Conservation (phyloP, 2,329 filamentous ascomycete genomes). For the Fusarium austroafricanum region DNA sequence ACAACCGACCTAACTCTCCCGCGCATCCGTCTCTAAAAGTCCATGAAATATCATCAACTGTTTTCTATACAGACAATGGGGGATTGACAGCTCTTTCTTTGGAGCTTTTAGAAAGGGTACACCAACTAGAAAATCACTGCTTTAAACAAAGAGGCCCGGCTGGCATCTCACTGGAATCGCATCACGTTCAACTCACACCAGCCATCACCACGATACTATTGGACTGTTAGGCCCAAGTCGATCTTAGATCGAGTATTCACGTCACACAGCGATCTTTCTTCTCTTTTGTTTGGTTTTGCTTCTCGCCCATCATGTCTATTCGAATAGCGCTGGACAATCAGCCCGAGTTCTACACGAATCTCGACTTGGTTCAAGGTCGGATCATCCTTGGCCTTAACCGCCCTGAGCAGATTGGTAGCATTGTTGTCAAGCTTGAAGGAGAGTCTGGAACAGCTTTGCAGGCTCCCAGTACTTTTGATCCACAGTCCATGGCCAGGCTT, state of each 20-base stretch:
- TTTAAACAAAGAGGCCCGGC: background rate
- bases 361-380: slow-evolving; percentile 76
- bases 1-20: slow-evolving; percentile 23
- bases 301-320: slow-evolving; percentile 68
- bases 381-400: slow-evolving; percentile 69
- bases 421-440: slow-evolving; percentile 86
- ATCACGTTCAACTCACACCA: slow-evolving; percentile 19
- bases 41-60: slow-evolving; percentile 3
- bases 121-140: background rate
- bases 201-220: slow-evolving; percentile 13
- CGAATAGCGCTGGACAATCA: slow-evolving; percentile 73
- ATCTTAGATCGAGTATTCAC: slow-evolving; percentile 15
- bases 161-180: background rate
- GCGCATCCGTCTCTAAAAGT: slow-evolving; percentile 13
- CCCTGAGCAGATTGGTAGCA: slow-evolving; percentile 76
- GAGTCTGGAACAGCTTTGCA: slow-evolving; percentile 76
- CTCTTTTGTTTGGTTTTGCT: background rate
- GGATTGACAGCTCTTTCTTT: slow-evolving; percentile 21
- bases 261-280: slow-evolving; percentile 12
- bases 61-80: slow-evolving; percentile 12
- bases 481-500: slow-evolving; percentile 53
- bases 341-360: slow-evolving; percentile 81
- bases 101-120: slow-evolving; percentile 9
- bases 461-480: slow-evolving; percentile 59
- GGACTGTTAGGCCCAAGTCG: slow-evolving; percentile 14